phyloP scores from a whole-genome alignment of 225 moss, liverwort and hornwort species.

The Pleurozium schreberi region DNA sequence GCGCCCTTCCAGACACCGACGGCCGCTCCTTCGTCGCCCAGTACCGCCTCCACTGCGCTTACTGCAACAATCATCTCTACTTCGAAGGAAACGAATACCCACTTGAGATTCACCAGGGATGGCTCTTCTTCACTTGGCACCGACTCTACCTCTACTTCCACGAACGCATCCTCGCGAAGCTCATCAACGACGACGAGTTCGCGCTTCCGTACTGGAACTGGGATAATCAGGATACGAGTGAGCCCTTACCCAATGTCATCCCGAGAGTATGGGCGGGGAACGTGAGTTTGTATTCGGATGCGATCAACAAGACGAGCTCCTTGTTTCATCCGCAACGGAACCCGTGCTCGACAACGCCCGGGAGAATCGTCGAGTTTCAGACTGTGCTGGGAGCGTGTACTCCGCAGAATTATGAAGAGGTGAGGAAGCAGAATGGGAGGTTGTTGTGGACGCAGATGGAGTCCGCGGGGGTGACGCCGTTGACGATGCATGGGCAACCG shows the following conservation, averaged over 20 bases:
- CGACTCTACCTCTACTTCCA: conserved; percentile 38
- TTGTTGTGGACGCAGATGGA: conserved; percentile 3
- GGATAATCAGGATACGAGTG: conserved; percentile 11
- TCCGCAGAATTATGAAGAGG: not conserved
- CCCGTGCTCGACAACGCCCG: not conserved
- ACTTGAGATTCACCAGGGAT: conserved; percentile 39
- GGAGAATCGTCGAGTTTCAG: conserved; percentile 3
- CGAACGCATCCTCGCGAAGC: conserved; percentile 33
- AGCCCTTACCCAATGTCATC: not conserved
- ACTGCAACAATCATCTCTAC: conserved; percentile 36
- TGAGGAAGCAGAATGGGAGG: not conserved
- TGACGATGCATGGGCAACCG: not conserved
- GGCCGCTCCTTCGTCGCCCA: conserved; percentile 24
- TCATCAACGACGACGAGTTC: conserved; percentile 34
- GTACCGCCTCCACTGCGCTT: conserved; percentile 30
- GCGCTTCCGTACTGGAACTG: conserved; percentile 52
- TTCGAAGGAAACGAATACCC: not conserved
- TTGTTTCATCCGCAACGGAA: not conserved
- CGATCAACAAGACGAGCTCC: conserved; percentile 15
- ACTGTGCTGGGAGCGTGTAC: not conserved
- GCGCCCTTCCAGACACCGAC: conserved; percentile 19
- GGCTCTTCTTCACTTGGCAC: conserved; percentile 49
- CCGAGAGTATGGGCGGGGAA: not conserved
- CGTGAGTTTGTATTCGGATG: not conserved
- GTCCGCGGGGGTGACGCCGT: not conserved